phyloP scores from a whole-genome alignment of 768 basidiomycete genomes.

The Boletus patriciae region DNA sequence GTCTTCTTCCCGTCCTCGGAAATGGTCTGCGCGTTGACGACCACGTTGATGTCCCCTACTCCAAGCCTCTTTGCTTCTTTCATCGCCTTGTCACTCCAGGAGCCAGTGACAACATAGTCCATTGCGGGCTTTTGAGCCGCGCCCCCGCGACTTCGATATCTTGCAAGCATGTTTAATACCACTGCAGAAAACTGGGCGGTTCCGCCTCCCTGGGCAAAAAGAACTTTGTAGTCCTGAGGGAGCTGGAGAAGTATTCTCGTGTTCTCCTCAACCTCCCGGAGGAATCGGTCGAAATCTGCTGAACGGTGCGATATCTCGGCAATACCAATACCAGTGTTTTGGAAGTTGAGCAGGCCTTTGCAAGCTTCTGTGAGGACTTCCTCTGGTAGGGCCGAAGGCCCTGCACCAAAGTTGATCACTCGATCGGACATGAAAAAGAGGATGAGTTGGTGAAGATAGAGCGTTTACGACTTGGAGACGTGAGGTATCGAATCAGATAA shows the following conservation, averaged over 20 bases:
- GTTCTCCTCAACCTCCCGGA: constrained; percentile 60
- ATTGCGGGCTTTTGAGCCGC: constrained; percentile 56
- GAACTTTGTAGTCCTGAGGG: constrained; percentile 78
- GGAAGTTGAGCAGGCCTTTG: constrained; percentile 85
- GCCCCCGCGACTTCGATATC: constrained; percentile 71
- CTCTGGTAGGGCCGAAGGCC: constrained; percentile 90
- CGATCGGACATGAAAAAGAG: constrained; percentile 38
- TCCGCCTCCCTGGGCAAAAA: constrained; percentile 96
- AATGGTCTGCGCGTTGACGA: constrained; percentile 62
- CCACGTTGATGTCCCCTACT: constrained; percentile 61
- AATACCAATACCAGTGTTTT: constrained; percentile 89
- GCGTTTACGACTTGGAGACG: neutral
- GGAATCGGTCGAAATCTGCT: constrained; percentile 75
- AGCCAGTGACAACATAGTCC: constrained; percentile 92
- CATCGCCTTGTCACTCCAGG: constrained; percentile 85
- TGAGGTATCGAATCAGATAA: neutral
- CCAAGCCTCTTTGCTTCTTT: constrained; percentile 78
- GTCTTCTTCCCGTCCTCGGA: constrained; percentile 62
- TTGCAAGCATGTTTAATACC: constrained; percentile 87
- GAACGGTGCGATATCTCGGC: constrained; percentile 97
- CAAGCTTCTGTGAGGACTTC: constrained; percentile 82
- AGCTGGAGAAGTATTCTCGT: constrained; percentile 78
- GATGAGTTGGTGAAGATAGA: neutral
- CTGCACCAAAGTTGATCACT: constrained; percentile 89
- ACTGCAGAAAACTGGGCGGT: constrained; percentile 89